These are phyloP conservation scores for Aspergillus sparsus DNA, from an alignment of 495 filamentous ascomycete genomes.

Conservation along the genomic window DNA sequence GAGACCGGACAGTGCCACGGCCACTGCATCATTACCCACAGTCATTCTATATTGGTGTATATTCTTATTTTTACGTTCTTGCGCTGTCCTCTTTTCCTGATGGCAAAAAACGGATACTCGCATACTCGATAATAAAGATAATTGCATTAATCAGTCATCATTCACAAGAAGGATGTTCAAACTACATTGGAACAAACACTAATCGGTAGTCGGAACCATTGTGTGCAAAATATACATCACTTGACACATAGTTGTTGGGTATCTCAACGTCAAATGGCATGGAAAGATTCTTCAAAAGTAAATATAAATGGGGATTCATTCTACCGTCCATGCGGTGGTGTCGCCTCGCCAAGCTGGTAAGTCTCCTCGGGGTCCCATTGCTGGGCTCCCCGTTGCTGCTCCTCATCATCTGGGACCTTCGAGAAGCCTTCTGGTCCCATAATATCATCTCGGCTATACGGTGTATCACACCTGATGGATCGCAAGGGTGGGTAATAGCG, in stretches of 20 bases:
- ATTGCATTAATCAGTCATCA: too few relatives aligned
- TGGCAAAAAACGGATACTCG: too few relatives aligned
- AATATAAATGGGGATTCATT: background rate
- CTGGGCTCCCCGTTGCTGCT: slow-evolving; percentile 31
- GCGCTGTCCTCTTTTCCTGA: too few relatives aligned
- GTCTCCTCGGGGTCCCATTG: slow-evolving; percentile 23
- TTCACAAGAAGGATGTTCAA: too few relatives aligned
- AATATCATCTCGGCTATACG: slow-evolving; percentile 51
- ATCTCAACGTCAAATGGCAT: background rate
- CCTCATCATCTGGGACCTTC: slow-evolving; percentile 53
- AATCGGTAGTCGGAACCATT: background rate
- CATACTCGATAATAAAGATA: too few relatives aligned
- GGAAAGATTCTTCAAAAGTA: background rate
- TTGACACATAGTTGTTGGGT: slow-evolving; percentile 2
- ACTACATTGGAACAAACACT: background rate
- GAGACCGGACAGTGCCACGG: too few relatives aligned
- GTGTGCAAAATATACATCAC: background rate
- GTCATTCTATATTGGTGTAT: too few relatives aligned
- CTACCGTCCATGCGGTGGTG: slow-evolving; percentile 18
- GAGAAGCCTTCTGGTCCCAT: slow-evolving; percentile 38
- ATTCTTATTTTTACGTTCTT: too few relatives aligned
- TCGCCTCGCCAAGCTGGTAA: slow-evolving; percentile 30
- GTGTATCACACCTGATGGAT: slow-evolving; percentile 51
- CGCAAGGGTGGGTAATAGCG: slow-evolving; percentile 62
- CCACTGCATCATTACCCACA: too few relatives aligned